Conservation (phyloP, 2,329 filamentous ascomycete species). For the Cercospora berteroae region DNA sequence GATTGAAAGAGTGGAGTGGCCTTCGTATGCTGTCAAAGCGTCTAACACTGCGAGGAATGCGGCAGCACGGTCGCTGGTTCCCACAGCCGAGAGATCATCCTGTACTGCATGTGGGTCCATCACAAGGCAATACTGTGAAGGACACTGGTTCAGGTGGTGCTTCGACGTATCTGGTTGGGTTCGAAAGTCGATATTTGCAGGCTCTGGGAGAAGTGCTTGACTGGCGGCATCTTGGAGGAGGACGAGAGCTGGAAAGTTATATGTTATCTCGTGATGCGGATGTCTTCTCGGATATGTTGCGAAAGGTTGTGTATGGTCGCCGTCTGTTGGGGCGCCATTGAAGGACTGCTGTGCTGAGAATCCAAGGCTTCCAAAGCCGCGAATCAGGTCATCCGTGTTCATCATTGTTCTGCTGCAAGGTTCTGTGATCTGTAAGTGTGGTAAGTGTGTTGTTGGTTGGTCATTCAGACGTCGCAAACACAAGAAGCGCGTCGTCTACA, state of each 20-base stretch:
- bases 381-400: neutral
- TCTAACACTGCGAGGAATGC: conserved; percentile 7
- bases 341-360: neutral
- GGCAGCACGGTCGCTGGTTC: neutral
- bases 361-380: neutral
- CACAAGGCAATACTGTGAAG: neutral
- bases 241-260: conserved; percentile 13
- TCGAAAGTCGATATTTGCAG: conserved; percentile 5
- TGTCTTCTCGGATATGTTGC: conserved; percentile 3
- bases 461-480: neutral
- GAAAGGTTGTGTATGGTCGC: neutral
- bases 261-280: conserved; percentile 13
- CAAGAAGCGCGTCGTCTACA: neutral
- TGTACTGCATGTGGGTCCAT: neutral
- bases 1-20: conserved; percentile 7
- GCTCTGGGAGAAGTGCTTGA: conserved; percentile 8
- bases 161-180: neutral
- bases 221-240: conserved; percentile 3
- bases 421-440: neutral
- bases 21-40: neutral
- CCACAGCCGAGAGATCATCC: neutral
- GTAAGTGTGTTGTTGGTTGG: neutral
- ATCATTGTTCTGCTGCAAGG: neutral
- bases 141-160: conserved; percentile 5
- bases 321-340: neutral